Base-by-base conservation (phyloP, 2,329 filamentous ascomycete genomes). In the Mariannaea sp. region DNA sequence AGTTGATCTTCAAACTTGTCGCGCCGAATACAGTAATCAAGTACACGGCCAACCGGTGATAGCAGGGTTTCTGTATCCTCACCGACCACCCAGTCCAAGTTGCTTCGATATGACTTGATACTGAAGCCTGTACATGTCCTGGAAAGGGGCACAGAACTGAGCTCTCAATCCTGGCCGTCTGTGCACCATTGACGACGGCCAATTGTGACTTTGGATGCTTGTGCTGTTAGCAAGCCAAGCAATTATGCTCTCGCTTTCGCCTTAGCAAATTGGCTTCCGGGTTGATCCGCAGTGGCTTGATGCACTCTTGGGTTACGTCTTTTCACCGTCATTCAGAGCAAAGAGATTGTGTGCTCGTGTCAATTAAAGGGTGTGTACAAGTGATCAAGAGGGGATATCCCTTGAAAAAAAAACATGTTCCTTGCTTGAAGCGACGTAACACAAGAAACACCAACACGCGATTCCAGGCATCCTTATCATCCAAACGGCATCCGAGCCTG, bases 1-100 rank as follows among this genome's bases (percentile, higher is more conserved):
- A n/a, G n/a, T n/a, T n/a, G n/a, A n/a, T n/a, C n/a, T n/a, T n/a
- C n/a, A n/a, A n/a, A n/a, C n/a, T n/a, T n/a, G n/a, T n/a, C n/a
- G n/a, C n/a, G n/a, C n/a, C n/a, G n/a, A n/a, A n/a, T n/a, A n/a
- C n/a, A n/a, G n/a, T n/a, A n/a, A n/a, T 55, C 53, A 48, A 20
- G 47, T 51, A 36, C 41, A 42, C 35, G 17, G 46, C 35, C 38
- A 30, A 52, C 48, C 42, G 53, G 42, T 46, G 38, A 56, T 54
- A 45, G 38, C 49, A 52, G 29, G 42, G 53, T 8, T 38, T 48
- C 24, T 27, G 43, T 20, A 38, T 52, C 33, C 26, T 43, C 30
- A 36, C 48, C 53, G 49, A 52, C 44, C 36, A 40, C 26, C 42
- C 41, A 52, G 32, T 32, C 39, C 26, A 38, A 38, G n/a, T n/a